phyloP scores from a whole-genome alignment of 83 land plant species.

The Isoetes engelmannii region DNA sequence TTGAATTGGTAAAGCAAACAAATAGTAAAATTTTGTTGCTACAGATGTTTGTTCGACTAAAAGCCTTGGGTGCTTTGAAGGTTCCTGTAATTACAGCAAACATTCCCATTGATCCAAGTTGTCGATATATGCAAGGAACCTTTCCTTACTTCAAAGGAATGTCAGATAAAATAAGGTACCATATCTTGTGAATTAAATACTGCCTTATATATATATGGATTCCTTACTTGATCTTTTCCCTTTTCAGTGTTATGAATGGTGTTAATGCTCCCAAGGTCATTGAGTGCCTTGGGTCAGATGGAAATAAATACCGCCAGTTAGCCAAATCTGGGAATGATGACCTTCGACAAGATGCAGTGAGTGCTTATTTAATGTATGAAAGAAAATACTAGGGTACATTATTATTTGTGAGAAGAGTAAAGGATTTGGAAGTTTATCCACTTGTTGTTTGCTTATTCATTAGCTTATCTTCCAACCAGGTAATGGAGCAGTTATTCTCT shows the following conservation, averaged over 20 bases:
- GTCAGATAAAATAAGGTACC: slow-evolving; percentile 58
- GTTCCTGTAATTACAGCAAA: slow-evolving; percentile 90
- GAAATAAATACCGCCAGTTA: slow-evolving; percentile 76
- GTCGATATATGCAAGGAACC: slow-evolving; percentile 62
- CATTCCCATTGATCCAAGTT: slow-evolving; percentile 67
- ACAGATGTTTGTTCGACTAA: not conserved
- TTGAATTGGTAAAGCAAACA: slow-evolving; percentile 64
- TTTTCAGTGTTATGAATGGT: slow-evolving; percentile 90
- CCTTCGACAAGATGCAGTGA: slow-evolving; percentile 97
- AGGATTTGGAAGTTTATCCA: not conserved
- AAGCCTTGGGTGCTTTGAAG: slow-evolving; percentile 31
- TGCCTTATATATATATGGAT: not conserved
- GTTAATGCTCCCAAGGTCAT: slow-evolving; percentile 95
- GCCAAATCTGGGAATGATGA: slow-evolving; percentile 99
- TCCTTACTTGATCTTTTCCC: not conserved
- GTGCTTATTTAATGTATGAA: not conserved
- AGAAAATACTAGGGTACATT: not conserved
- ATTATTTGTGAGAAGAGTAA: not conserved
- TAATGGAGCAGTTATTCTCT: slow-evolving; percentile 97
- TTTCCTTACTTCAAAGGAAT: slow-evolving; percentile 81
- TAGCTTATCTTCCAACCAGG: slow-evolving; percentile 41
- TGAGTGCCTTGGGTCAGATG: slow-evolving; percentile 90
- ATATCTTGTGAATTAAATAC: not conserved
- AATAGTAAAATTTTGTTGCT: not conserved
- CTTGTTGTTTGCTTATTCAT: not conserved